Base-by-base conservation (phyloP, 2,329 filamentous ascomycete species). In the Cladosporium sp. region DNA sequence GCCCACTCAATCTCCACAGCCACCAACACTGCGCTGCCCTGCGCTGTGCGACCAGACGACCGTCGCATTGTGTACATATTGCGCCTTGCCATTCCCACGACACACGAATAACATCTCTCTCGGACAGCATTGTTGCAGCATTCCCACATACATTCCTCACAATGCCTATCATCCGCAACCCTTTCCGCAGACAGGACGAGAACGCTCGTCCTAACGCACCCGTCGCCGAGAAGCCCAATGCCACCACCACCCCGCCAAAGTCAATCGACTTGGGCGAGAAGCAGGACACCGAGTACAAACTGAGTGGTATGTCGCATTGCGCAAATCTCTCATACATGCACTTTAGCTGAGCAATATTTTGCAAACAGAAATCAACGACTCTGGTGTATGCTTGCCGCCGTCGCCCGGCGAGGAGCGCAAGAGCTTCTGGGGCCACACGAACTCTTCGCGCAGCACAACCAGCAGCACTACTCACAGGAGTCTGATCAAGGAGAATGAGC, bases 301-400 rank as follows among this genome's bases (percentile, higher is more conserved):
- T 85, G 73, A 84, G 82, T 74, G 83, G 82, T 85, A 76, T 72
- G 80, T 75, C 32, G 51, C 58, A 59, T 55, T 61, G 59, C 54
- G 47, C 49, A 49, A 67, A 65, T 32, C 71, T 75, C 69, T 72
- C 75, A 77, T 70, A 76, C 70, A 68, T 41, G 62, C 59, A 66
- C 51, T 7, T 52, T 14, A 32, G 34, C 61, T 64, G 60, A 64
- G 24, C 15, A 15, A 47, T 57, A 18, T 49, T n/a, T 11, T 12
- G 44, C 32, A 18, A 58, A 72, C 77, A 97, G 94, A 97, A 71
- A 95, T 98, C 78, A 96, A 96, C 77, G 93, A 96, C 80, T 96
- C 91, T 78, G 94, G 94, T 71, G 91, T 97, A 68, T 98, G 96
- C 81, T 87, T 98, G 71, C 94, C 94, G 86, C 94, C 94, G n/a